Percentiles rank a stretch among this genome's conserved stretches.
These are phyloP conservation scores for Calonectria leucothoes DNA, from an alignment of 2,329 filamentous ascomycete species.

Conservation along the genomic window DNA sequence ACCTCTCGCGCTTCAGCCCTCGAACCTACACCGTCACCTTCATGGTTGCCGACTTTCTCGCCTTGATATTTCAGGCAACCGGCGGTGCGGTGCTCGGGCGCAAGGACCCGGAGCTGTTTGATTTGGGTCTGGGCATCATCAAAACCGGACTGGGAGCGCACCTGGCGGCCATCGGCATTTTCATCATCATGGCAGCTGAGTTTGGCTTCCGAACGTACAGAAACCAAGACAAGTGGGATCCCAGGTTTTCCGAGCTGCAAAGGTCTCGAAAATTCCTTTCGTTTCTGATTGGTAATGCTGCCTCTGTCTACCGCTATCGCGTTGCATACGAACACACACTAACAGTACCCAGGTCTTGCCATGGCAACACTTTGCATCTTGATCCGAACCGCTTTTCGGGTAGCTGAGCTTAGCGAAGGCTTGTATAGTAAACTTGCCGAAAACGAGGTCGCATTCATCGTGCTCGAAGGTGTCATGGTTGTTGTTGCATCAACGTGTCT, in stretches of 20 bases:
- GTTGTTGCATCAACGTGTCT: constrained; percentile 5
- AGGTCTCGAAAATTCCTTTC: constrained; percentile 17
- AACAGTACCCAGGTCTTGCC: constrained; percentile 54
- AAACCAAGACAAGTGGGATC: constrained; percentile 21
- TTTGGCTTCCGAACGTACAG: constrained; percentile 16
- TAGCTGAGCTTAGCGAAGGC: constrained; percentile 26
- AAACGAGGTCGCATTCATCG: constrained; percentile 26
- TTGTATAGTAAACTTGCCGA: constrained; percentile 25
- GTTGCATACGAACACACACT: constrained; percentile 82
- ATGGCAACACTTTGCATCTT: constrained; percentile 28
- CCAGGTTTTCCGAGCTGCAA: constrained; percentile 24
- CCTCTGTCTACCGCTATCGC: constrained; percentile 68
- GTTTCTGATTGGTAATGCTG: constrained; percentile 24
- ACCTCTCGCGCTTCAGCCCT: constrained; percentile 48
- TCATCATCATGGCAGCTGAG: constrained; percentile 8
- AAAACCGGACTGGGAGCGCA: constrained; percentile 31
- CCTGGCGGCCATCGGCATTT: constrained; percentile 27
- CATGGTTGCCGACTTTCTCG: constrained; percentile 62
- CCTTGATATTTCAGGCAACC: constrained; percentile 61
- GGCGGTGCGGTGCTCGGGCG: constrained; percentile 55
- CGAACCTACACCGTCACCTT: constrained; percentile 49
- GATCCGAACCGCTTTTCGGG: constrained; percentile 28
- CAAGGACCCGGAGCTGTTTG: background rate
- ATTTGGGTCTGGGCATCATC: constrained; percentile 27
- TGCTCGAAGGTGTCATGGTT: constrained; percentile 27